Evolutionary conservation across 768 basidiomycete species (phyloP).

Genomic region (Mycena vitilis): DNA sequence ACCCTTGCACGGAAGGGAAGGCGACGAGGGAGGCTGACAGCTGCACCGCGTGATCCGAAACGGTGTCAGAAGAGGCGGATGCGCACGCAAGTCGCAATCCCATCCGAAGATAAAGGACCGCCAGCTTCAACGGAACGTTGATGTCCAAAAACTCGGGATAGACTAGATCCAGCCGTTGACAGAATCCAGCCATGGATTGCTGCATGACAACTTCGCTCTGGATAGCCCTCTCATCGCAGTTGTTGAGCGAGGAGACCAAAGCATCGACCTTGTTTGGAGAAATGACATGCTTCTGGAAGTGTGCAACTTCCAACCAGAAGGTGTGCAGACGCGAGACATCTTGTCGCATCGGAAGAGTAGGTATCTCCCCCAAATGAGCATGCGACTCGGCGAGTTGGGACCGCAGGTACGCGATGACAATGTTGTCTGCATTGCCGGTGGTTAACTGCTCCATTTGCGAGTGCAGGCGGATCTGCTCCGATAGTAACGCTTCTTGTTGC

Average conservation of each 20-base stretch:
- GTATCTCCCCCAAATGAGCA: constrained; percentile 41
- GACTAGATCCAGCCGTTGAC: constrained; percentile 72
- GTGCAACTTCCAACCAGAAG: constrained; percentile 82
- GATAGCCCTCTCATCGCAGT: constrained; percentile 50
- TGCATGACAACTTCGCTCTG: constrained; percentile 80
- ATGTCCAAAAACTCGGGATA: constrained; percentile 84
- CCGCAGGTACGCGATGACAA: constrained; percentile 59
- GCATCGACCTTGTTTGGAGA: constrained; percentile 59
- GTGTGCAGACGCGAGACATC: constrained; percentile 64
- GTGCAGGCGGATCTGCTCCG: constrained; percentile 66
- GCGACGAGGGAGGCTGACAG: constrained; percentile 53
- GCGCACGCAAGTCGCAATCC: constrained; percentile 70
- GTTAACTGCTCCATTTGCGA: constrained; percentile 61
- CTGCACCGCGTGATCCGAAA: constrained; percentile 39
- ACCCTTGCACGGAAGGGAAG: constrained; percentile 66
- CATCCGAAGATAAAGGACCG: constrained; percentile 73
- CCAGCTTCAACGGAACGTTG: constrained; percentile 70
- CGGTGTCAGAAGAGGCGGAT: constrained; percentile 21
- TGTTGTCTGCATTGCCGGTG: constrained; percentile 68
- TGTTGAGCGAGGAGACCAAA: constrained; percentile 54
- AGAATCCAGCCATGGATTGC: constrained; percentile 82
- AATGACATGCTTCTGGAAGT: constrained; percentile 76
- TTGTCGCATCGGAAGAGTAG: constrained; percentile 48
- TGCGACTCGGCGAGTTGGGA: constrained; percentile 45
- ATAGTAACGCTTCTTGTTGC: constrained; percentile 53